phyloP scores from a whole-genome alignment of 2,329 filamentous ascomycete genomes.

The Xylaria multiplex region DNA sequence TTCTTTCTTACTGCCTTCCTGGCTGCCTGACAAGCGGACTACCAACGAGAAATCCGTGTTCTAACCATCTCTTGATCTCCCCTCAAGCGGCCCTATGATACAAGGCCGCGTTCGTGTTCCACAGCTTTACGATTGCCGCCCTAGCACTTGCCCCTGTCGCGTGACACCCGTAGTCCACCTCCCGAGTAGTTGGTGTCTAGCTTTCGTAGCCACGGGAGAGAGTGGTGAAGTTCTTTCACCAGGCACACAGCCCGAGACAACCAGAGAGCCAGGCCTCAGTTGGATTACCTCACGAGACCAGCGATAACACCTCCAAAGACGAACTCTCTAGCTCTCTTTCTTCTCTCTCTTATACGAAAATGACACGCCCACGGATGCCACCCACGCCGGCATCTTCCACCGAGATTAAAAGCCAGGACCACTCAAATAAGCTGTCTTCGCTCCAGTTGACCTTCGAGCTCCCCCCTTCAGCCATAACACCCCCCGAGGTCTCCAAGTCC shows the following conservation, averaged over 20 bases:
- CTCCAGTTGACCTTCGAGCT: conserved; percentile 78
- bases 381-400: conserved; percentile 83
- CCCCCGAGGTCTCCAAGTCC: conserved; percentile 26
- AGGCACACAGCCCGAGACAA: background rate
- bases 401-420: conserved; percentile 79
- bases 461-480: conserved; percentile 75
- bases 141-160: conserved; percentile 34
- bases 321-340: background rate
- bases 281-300: conserved; percentile 9
- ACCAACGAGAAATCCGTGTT: background rate
- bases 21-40: conserved; percentile 8
- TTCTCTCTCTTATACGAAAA: conserved; percentile 49
- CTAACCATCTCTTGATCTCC: background rate
- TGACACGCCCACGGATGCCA: conserved; percentile 74
- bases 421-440: conserved; percentile 66
- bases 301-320: background rate
- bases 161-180: conserved; percentile 29
- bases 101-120: conserved; percentile 23
- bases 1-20: background rate
- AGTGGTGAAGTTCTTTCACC: background rate
- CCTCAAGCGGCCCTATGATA: conserved; percentile 17
- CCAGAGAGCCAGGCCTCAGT: conserved; percentile 14
- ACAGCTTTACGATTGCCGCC: conserved; percentile 19
- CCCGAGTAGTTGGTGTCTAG: conserved; percentile 9
- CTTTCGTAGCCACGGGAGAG: background rate